Conservation (phyloP, 2,329 filamentous ascomycete species). For the Fusarium pseudograminearum region DNA sequence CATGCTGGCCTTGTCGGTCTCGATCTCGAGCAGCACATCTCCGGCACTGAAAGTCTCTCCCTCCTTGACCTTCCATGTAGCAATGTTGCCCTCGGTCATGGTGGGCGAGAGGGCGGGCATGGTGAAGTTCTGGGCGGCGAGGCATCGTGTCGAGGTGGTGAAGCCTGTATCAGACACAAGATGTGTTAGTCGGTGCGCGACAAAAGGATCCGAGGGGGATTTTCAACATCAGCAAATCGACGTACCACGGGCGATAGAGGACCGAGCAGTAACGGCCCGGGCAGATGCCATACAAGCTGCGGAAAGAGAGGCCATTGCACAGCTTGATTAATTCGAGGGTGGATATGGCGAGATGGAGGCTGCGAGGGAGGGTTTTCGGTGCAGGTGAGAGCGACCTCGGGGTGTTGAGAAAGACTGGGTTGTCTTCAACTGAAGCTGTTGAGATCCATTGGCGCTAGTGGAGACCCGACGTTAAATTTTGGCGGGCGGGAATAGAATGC, state of each 20-base stretch:
- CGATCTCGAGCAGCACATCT: slow-evolving; percentile 90
- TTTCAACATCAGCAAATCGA: slow-evolving; percentile 29
- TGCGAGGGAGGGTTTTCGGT: slow-evolving; percentile 33
- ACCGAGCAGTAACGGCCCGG: slow-evolving; percentile 64
- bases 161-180: slow-evolving; percentile 64
- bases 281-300: slow-evolving; percentile 73
- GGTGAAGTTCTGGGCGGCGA: slow-evolving; percentile 86
- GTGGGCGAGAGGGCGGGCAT: slow-evolving; percentile 94
- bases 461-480: slow-evolving; percentile 51
- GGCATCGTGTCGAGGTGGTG: slow-evolving; percentile 69
- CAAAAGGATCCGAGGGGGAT: slow-evolving; percentile 42
- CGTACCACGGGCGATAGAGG: slow-evolving; percentile 68
- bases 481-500: slow-evolving; percentile 39
- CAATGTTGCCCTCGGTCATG: slow-evolving; percentile 94
- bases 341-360: slow-evolving; percentile 37
- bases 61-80: slow-evolving; percentile 87
- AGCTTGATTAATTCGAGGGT: slow-evolving; percentile 46
- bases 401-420: slow-evolving; percentile 39
- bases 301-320: slow-evolving; percentile 74
- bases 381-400: slow-evolving; percentile 40
- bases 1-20: slow-evolving; percentile 95
- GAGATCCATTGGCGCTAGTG: slow-evolving; percentile 27
- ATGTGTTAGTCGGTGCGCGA: slow-evolving; percentile 44
- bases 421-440: slow-evolving; percentile 35
- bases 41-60: slow-evolving; percentile 85